Percentiles rank a stretch among this genome's conserved stretches.
phyloP scores from a whole-genome alignment of 768 basidiomycete species.

The Termitomyces sp. region DNA sequence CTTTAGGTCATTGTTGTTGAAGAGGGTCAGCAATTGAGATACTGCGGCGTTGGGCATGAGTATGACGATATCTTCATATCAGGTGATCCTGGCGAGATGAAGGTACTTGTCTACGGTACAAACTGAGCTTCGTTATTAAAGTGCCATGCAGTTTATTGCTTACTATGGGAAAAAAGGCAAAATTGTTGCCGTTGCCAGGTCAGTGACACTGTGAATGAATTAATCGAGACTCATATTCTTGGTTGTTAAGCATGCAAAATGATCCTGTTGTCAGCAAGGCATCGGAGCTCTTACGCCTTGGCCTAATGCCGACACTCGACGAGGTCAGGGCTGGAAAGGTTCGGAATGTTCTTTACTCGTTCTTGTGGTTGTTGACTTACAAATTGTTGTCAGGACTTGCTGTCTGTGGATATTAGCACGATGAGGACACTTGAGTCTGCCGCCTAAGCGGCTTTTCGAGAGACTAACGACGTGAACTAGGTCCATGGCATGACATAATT shows the following conservation, averaged over 20 bases:
- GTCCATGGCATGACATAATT: background rate
- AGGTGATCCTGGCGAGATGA: conserved; percentile 70
- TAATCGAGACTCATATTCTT: background rate
- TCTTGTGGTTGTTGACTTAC: background rate
- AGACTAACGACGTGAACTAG: background rate
- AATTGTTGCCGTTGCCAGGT: conserved; percentile 67
- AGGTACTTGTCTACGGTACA: conserved; percentile 36
- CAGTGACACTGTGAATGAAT: conserved; percentile 6
- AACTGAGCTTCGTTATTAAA: background rate
- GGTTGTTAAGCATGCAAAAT: conserved; percentile 58
- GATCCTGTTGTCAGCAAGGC: conserved; percentile 78
- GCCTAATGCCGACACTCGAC: conserved; percentile 72
- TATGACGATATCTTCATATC: conserved; percentile 78
- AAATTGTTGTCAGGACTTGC: conserved; percentile 25
- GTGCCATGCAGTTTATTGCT: conserved; percentile 56
- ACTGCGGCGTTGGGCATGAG: conserved; percentile 66
- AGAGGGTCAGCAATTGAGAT: conserved; percentile 87
- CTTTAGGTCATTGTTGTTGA: background rate
- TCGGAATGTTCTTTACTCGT: background rate
- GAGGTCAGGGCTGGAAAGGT: conserved; percentile 77
- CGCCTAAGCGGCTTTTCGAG: background rate
- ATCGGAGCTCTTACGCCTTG: conserved; percentile 72
- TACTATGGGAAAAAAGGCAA: conserved; percentile 67
- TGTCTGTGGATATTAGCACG: conserved; percentile 37
- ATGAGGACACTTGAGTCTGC: background rate